phyloP scores from a whole-genome alignment of 1,139 yeast species.

The Saccharomyces hybrid region DNA sequence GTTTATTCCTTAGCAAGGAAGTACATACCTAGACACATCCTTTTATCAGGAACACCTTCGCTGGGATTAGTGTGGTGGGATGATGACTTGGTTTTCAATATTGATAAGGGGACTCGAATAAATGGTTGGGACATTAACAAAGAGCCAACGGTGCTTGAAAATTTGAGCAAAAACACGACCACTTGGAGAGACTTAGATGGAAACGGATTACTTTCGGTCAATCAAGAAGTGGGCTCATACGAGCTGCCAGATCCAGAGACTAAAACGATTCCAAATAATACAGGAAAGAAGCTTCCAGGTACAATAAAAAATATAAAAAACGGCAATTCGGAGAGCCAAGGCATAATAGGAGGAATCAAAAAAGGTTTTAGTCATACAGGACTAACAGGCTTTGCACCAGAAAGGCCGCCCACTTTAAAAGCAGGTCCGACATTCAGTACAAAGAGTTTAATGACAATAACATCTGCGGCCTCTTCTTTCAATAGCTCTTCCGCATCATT shows the following conservation, averaged over 20 bases:
- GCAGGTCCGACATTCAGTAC: background rate
- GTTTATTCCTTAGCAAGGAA: constrained; percentile 69
- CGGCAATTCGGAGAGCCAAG: background rate
- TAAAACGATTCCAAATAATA: background rate
- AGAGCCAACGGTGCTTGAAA: constrained; percentile 29
- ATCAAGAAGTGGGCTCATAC: constrained; percentile 24
- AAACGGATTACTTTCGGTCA: constrained; percentile 26
- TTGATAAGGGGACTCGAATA: constrained; percentile 27
- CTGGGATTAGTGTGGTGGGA: constrained; percentile 33
- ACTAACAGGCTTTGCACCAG: constrained; percentile 1
- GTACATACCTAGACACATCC: constrained; percentile 61
- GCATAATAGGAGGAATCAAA: constrained; percentile 2
- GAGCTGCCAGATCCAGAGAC: constrained; percentile 7
- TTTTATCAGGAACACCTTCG: constrained; percentile 26
- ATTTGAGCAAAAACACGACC: constrained; percentile 23
- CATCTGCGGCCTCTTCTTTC: constrained; percentile 1
- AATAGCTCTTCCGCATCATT: constrained; percentile 8
- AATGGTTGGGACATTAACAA: constrained; percentile 29
- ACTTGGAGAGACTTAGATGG: constrained; percentile 33
- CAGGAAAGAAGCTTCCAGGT: background rate
- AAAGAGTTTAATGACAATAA: background rate
- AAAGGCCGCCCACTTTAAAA: background rate
- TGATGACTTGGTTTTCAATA: constrained; percentile 24
- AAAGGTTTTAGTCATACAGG: constrained; percentile 4
- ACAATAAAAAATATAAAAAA: background rate